phyloP scores from a whole-genome alignment of 345 rosid genomes.

The Ceriops tagal region DNA sequence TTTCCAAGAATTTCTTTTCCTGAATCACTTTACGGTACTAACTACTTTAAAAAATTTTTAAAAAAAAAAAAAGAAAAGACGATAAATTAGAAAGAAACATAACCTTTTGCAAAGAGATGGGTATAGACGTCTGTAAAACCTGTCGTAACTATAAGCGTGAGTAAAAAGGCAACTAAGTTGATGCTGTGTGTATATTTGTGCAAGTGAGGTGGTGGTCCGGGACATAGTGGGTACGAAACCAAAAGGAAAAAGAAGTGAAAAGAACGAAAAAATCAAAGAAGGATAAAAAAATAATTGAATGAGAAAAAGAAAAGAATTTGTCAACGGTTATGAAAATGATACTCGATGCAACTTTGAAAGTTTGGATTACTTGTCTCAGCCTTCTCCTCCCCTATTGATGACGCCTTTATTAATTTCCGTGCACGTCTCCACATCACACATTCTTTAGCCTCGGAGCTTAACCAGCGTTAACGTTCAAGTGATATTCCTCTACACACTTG shows the following conservation, averaged over 20 bases:
- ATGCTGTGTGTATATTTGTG: conserved; percentile 43
- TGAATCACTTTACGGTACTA: conserved; percentile 20
- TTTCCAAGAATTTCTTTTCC: conserved; percentile 44
- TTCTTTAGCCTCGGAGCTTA: conserved; percentile 17
- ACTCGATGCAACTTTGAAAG: conserved; percentile 27
- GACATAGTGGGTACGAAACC: conserved; percentile 28
- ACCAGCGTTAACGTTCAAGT: conserved; percentile 9
- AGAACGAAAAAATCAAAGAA: conserved; percentile 1
- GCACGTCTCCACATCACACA: conserved; percentile 27
- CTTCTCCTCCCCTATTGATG: conserved; percentile 21
- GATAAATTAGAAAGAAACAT: conserved; percentile 11
- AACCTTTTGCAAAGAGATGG: conserved; percentile 41
- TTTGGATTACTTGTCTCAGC: conserved; percentile 21
- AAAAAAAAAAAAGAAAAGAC: conserved; percentile 4
- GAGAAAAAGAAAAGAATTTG: conserved; percentile 25
- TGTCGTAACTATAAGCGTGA: conserved; percentile 30
- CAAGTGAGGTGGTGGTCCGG: conserved; percentile 61
- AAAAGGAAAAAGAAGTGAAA: conserved; percentile 12
- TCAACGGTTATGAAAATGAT: conserved; percentile 50
- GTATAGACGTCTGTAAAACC: conserved; percentile 19
- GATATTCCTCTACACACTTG: neutral
- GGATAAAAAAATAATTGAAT: neutral
- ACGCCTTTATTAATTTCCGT: conserved; percentile 47
- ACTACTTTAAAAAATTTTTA: neutral
- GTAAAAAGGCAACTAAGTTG: conserved; percentile 41